Evolutionary conservation across 495 filamentous ascomycete genomes (phyloP), one percentile per base, ranked within the genome.

Genomic region (Pyronema domesticum): DNA sequence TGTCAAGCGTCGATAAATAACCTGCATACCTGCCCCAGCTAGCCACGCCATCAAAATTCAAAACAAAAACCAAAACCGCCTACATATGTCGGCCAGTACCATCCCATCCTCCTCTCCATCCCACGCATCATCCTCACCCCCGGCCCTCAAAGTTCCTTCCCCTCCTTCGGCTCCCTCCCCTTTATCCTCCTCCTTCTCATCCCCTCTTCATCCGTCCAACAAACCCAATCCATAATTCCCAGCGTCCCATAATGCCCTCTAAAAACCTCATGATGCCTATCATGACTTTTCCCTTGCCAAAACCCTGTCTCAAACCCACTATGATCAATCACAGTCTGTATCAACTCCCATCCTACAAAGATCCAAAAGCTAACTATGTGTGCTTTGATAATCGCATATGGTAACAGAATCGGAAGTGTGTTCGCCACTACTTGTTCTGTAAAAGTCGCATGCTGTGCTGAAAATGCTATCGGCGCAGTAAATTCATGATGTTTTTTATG

Each of bases 401-500:
- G 75, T 6, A 76, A 54, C 1, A 69, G 67, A 4, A 78, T 69
- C 0, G 76, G 76, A 9, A 79, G 61, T 10, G 66, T 68, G 58
- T 77, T 77, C 14, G 75, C 72, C 13, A 77, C 47, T 3, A 78
- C 56, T 53, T 78, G 73, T 64, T 79, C 76, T 13, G 76, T 45
- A 0, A 75, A 75, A 55, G 77, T 75, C 0, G 75, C 73, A 43
- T 74, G 78, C 54, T 78, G 74, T 1, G 75, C 71, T 0, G 76
- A 68, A n/a, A 79, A 60, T 0, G 74, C 72, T 8, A 78, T 71
- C 0, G 76, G 76, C 0, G 76, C 75, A 0, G 73, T 76, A 65
- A 77, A 79, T 14, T 65, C 63, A 64, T 79, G 75, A 55, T 79
- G 76, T 39, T 67, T 58, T 56, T 78, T 79, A 66, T 79, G 76